Percentiles rank a stretch among this genome's conserved stretches.
These are phyloP conservation scores for Botrytis aclada DNA, from an alignment of 2,329 filamentous ascomycete species.

Conservation along the genomic window DNA sequence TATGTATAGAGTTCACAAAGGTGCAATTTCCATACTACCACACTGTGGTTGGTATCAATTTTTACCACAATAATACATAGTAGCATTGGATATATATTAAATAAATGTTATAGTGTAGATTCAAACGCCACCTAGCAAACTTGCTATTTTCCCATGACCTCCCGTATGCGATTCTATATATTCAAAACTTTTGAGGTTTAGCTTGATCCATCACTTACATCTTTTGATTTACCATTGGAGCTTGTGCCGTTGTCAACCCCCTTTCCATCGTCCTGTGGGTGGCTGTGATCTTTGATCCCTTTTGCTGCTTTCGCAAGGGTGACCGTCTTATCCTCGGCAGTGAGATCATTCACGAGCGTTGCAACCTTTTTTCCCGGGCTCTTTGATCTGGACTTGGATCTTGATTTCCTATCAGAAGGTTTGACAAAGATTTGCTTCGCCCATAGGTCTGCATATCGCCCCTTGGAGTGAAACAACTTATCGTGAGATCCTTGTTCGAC, in stretches of 20 bases:
- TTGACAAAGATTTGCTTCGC: constrained; percentile 43
- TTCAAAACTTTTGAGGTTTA: constrained; percentile 6
- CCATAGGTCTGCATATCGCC: constrained; percentile 53
- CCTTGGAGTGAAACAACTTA: constrained; percentile 46
- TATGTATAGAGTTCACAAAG: background rate
- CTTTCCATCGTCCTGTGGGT: constrained; percentile 19
- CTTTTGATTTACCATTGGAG: constrained; percentile 1
- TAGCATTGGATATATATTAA: background rate
- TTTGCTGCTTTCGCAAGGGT: constrained; percentile 27
- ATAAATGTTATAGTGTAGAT: background rate
- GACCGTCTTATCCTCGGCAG: constrained; percentile 22
- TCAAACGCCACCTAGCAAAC: constrained; percentile 19
- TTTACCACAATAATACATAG: background rate
- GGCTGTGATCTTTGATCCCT: constrained; percentile 15
- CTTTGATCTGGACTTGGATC: constrained; percentile 29
- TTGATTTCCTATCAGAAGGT: constrained; percentile 26
- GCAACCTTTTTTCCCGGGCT: constrained; percentile 32
- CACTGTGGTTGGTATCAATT: constrained; percentile 12
- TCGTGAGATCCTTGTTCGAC: constrained; percentile 51
- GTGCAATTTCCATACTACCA: background rate
- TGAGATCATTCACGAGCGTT: constrained; percentile 36
- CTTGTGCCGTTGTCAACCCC: background rate
- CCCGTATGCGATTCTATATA: background rate
- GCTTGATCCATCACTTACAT: constrained; percentile 31
- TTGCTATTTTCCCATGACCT: constrained; percentile 15